These are phyloP conservation scores for Punctularia strigosozonata DNA, from an alignment of 768 basidiomycete species.

Conservation along the genomic window DNA sequence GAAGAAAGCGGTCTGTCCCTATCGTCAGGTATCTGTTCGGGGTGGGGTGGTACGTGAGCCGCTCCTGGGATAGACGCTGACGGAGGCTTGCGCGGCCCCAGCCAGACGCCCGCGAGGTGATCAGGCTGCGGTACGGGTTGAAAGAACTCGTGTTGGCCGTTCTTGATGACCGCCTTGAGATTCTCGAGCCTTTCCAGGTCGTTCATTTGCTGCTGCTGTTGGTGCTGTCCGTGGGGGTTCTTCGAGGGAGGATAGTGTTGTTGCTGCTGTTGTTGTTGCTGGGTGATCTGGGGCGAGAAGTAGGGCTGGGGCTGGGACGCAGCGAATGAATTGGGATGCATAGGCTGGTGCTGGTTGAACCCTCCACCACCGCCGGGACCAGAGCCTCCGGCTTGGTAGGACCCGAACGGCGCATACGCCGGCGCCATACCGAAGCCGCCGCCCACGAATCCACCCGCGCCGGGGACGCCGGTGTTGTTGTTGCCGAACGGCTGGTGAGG, in stretches of 20 bases:
- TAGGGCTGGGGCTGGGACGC: not conserved
- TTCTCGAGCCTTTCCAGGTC: slow-evolving; percentile 69
- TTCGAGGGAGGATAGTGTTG: slow-evolving; percentile 5
- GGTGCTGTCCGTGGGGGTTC: slow-evolving; percentile 8
- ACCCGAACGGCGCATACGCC: too few species aligned
- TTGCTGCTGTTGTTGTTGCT: slow-evolving; percentile 12
- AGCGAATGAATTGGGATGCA: slow-evolving; percentile 18
- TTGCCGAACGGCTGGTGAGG: slow-evolving; percentile 9
- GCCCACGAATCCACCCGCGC: not conserved
- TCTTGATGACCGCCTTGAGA: slow-evolving; percentile 62
- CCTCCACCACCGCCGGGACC: not conserved
- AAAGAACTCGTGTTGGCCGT: slow-evolving; percentile 62
- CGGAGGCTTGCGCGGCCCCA: slow-evolving; percentile 30
- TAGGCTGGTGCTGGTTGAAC: slow-evolving; percentile 16
- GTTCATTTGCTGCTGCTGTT: slow-evolving; percentile 43
- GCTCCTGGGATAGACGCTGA: slow-evolving; percentile 1
- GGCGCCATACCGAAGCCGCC: too few species aligned
- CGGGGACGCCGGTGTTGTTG: not conserved
- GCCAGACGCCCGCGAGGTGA: slow-evolving; percentile 51
- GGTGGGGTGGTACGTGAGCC: slow-evolving; percentile 22
- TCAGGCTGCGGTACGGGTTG: slow-evolving; percentile 54
- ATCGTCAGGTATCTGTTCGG: slow-evolving; percentile 21
- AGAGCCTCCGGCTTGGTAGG: too few species aligned
- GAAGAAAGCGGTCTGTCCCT: slow-evolving; percentile 18
- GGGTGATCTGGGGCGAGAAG: slow-evolving; percentile 13